These are phyloP conservation scores for Podospora sp. DNA, from an alignment of 495 filamentous ascomycete genomes.

Conservation along the genomic window DNA sequence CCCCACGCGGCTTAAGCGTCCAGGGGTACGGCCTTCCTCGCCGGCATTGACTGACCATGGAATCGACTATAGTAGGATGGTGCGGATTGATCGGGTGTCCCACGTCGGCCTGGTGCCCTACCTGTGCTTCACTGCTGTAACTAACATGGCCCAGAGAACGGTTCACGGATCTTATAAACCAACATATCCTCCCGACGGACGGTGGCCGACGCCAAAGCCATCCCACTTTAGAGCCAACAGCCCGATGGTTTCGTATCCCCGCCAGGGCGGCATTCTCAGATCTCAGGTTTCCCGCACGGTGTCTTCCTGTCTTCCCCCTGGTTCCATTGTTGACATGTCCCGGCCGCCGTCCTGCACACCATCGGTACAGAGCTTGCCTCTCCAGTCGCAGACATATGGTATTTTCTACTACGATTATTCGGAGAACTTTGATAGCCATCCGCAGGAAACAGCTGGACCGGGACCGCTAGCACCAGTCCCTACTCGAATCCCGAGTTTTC, in stretches of 20 bases:
- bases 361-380: constrained; percentile 10
- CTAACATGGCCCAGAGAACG: constrained; percentile 39
- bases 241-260: constrained; percentile 39
- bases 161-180: constrained; percentile 47
- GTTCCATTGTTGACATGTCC: constrained; percentile 46
- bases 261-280: constrained; percentile 25
- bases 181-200: constrained; percentile 38
- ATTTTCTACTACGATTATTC: constrained; percentile 56
- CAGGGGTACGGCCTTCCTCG: constrained; percentile 64
- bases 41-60: constrained; percentile 59
- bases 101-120: constrained; percentile 37
- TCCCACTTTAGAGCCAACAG: constrained; percentile 41
- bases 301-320: background rate
- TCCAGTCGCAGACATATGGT: constrained; percentile 8
- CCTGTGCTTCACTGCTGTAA: background rate
- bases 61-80: constrained; percentile 54
- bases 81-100: constrained; percentile 50
- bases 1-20: constrained; percentile 64
- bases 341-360: constrained; percentile 31
- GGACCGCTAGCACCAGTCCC: constrained; percentile 41
- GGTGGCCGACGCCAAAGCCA: constrained; percentile 35
- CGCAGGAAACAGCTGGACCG: constrained; percentile 20
- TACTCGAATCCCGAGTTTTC: constrained; percentile 35
- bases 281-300: background rate
- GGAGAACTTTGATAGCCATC: constrained; percentile 47